Conservation (phyloP, 2,329 filamentous ascomycete genomes). For the Tolypocladium amazonense region DNA sequence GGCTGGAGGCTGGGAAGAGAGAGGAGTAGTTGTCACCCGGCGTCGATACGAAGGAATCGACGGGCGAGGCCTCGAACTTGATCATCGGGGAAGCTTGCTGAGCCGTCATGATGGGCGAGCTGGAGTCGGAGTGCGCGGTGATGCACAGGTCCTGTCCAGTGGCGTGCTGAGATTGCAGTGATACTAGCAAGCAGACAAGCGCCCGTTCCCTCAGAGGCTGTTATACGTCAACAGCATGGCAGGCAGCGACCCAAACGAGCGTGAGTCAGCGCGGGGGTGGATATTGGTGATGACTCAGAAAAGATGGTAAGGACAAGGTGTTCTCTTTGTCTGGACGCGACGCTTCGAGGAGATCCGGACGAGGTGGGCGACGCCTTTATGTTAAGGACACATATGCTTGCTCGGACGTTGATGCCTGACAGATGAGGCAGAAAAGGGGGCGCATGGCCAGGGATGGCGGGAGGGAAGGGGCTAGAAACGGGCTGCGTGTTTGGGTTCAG, state of each 20-base stretch:
- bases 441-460: neutral
- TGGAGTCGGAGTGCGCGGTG: constrained; percentile 8
- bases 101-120: constrained; percentile 22
- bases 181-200: constrained; percentile 2
- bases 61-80: constrained; percentile 43
- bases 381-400: constrained; percentile 17
- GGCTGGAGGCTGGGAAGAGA: constrained; percentile 29
- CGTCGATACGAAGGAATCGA: constrained; percentile 42
- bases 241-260: constrained; percentile 9
- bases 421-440: constrained; percentile 7
- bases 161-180: neutral
- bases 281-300: constrained; percentile 11
- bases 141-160: neutral
- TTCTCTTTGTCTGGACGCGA: constrained; percentile 9
- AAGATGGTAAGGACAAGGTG: constrained; percentile 16
- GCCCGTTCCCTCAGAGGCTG: constrained; percentile 7
- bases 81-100: constrained; percentile 30
- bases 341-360: neutral
- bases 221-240: constrained; percentile 10
- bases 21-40: constrained; percentile 38
- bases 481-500: neutral
- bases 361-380: constrained; percentile 21
- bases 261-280: constrained; percentile 10
- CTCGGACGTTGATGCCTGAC: constrained; percentile 5
- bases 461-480: neutral